These are phyloP conservation scores for Corrigiola litoralis DNA, from an alignment of 179 eudicot genomes.

Conservation along the genomic window DNA sequence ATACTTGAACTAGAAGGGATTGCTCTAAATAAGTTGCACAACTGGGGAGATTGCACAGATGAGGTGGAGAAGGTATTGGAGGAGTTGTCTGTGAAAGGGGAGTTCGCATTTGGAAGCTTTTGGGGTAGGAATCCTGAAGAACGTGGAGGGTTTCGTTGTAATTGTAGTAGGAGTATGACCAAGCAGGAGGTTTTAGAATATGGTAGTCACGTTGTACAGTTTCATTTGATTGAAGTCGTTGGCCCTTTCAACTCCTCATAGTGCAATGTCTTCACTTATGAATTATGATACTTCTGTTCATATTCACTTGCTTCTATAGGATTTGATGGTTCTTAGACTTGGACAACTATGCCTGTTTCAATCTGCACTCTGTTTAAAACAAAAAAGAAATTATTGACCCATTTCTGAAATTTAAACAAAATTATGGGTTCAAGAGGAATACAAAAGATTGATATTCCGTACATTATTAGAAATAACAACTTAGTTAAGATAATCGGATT, in stretches of 20 bases:
- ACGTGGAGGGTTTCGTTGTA: slow-evolving; percentile 8
- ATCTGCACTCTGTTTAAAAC: no score
- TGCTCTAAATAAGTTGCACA: slow-evolving; percentile 6
- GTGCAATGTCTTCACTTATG: no score
- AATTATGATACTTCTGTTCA: no score
- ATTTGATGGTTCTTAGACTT: no score
- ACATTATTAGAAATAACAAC: no score
- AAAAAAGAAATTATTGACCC: no score
- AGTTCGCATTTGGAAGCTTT: slow-evolving; percentile 45
- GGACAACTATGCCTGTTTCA: no score
- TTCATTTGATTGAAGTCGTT: slow-evolving; percentile 36
- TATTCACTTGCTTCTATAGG: no score
- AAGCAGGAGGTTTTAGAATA: slow-evolving; percentile 9
- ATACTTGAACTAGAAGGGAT: slow-evolving; percentile 10
- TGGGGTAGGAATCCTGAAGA: slow-evolving; percentile 25
- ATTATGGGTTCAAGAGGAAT: no score
- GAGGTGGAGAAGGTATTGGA: slow-evolving; percentile 35
- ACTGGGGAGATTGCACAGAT: slow-evolving; percentile 23
- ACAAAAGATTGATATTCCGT: no score
- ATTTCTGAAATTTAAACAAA: no score
- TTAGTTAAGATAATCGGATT: no score
- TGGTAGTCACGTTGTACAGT: slow-evolving; percentile 29
- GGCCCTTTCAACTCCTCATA: slow-evolving; percentile 3
- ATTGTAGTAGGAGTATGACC: slow-evolving; percentile 6
- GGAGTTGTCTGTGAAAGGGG: slow-evolving; percentile 30